These are phyloP conservation scores for Coemansia aciculifera DNA, from an alignment of 192 early-diverging fungal species.

Conservation along the genomic window DNA sequence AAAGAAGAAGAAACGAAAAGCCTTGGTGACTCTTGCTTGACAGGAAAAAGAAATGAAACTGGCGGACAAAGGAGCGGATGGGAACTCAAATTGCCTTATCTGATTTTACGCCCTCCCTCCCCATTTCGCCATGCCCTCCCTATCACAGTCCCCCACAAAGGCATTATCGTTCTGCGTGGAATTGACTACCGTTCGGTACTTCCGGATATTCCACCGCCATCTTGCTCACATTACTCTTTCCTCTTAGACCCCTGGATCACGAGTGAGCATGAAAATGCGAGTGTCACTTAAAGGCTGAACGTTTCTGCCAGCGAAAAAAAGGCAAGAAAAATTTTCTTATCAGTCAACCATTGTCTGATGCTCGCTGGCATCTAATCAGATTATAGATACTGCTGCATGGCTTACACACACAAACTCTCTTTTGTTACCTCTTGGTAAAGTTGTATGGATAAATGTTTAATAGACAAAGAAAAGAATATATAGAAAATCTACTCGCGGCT, in stretches of 20 bases:
- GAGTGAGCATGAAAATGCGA: neutral
- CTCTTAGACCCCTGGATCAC: neutral
- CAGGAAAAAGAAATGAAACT: neutral
- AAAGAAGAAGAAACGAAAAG: neutral
- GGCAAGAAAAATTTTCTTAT: neutral
- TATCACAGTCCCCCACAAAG: neutral
- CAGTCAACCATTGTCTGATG: neutral
- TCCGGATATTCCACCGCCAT: neutral
- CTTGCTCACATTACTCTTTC: too few relatives aligned
- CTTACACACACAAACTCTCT: neutral
- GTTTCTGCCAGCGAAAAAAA: neutral
- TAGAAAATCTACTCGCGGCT: constrained; percentile 71
- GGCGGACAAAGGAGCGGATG: neutral
- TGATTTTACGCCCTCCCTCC: constrained; percentile 5
- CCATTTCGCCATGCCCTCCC: neutral
- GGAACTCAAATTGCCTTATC: neutral
- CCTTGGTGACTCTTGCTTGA: constrained; percentile 7
- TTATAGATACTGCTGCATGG: neutral
- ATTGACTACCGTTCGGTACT: neutral
- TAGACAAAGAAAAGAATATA: neutral
- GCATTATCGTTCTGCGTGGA: neutral
- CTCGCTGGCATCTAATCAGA: neutral
- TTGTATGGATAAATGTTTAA: neutral
- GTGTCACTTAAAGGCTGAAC: neutral
- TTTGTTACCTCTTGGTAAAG: neutral